Conservation (phyloP, 345 rosid genomes). For the Pugionium dolabratum region DNA sequence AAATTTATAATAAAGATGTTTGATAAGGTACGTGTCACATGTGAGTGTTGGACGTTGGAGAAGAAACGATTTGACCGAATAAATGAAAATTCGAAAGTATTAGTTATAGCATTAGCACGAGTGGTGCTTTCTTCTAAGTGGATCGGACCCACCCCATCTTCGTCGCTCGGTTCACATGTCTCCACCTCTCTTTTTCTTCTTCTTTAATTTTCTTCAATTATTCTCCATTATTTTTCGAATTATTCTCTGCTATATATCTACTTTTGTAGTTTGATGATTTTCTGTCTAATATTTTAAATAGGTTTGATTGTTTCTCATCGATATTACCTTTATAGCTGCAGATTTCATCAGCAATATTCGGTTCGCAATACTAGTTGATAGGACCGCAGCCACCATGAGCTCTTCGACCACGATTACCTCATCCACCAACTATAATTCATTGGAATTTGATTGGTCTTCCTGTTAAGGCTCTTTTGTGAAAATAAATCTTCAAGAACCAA, state of each 20-base stretch:
- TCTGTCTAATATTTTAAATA: no score
- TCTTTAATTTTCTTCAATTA: background rate
- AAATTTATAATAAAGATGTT: slow-evolving; percentile 13
- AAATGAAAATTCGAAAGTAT: slow-evolving; percentile 26
- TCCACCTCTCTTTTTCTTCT: slow-evolving; percentile 25
- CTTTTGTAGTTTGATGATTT: background rate
- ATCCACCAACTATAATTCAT: no score
- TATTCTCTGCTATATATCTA: background rate
- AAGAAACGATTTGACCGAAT: slow-evolving; percentile 42
- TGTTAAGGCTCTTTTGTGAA: no score
- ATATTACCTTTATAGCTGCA: no score
- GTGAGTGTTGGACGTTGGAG: slow-evolving; percentile 41
- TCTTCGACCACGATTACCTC: no score
- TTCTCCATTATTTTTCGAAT: slow-evolving; percentile 9
- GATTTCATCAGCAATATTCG: no score
- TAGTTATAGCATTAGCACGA: slow-evolving; percentile 31
- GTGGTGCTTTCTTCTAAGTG: slow-evolving; percentile 28
- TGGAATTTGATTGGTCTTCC: no score
- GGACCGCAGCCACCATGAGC: no score
- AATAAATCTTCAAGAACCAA: no score
- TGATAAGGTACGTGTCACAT: slow-evolving; percentile 44
- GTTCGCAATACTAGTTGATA: no score
- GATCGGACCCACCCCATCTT: slow-evolving; percentile 34
- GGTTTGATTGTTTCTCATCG: no score
- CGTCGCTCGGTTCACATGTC: slow-evolving; percentile 38